Evolutionary conservation across 2,329 filamentous ascomycete genomes (phyloP).

Genomic region (Dactylellina leptospora): DNA sequence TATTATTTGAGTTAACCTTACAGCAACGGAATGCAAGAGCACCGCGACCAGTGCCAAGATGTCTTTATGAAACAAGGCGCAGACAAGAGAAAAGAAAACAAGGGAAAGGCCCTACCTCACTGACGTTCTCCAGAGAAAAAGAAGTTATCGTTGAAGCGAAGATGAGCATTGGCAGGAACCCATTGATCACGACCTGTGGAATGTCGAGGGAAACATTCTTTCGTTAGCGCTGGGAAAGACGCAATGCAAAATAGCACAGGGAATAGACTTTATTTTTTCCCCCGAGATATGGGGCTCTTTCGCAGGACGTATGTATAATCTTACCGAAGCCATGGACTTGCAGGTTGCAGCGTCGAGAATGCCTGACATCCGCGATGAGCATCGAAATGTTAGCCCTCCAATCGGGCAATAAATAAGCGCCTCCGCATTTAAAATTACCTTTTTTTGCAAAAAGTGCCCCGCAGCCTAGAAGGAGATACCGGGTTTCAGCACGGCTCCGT

Average conservation of each 20-base stretch:
- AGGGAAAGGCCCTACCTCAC: conserved; percentile 29
- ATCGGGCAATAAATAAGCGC: conserved; percentile 35
- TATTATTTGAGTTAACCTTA: conserved; percentile 19
- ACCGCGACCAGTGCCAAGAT: conserved; percentile 29
- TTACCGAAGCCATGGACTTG: conserved; percentile 56
- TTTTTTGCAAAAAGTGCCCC: conserved; percentile 56
- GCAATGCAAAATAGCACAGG: not conserved
- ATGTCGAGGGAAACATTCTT: conserved; percentile 47
- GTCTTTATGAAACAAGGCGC: not conserved
- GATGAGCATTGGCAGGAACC: conserved; percentile 52
- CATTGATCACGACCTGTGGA: conserved; percentile 53
- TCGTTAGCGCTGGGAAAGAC: conserved; percentile 18
- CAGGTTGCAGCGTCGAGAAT: conserved; percentile 55
- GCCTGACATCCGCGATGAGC: conserved; percentile 39
- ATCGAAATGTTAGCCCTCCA: conserved; percentile 31
- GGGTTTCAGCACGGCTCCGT: conserved; percentile 29
- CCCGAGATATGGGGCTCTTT: conserved; percentile 26
- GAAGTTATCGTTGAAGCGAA: conserved; percentile 51
- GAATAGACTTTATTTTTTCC: conserved; percentile 3
- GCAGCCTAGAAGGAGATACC: conserved; percentile 37
- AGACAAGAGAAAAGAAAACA: not conserved
- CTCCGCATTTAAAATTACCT: conserved; percentile 51
- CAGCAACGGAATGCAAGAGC: conserved; percentile 46
- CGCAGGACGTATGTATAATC: conserved; percentile 52
- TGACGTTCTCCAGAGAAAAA: conserved; percentile 51